Conservation (phyloP, 2,329 filamentous ascomycete genomes). For the Aureobasidium sp. region DNA sequence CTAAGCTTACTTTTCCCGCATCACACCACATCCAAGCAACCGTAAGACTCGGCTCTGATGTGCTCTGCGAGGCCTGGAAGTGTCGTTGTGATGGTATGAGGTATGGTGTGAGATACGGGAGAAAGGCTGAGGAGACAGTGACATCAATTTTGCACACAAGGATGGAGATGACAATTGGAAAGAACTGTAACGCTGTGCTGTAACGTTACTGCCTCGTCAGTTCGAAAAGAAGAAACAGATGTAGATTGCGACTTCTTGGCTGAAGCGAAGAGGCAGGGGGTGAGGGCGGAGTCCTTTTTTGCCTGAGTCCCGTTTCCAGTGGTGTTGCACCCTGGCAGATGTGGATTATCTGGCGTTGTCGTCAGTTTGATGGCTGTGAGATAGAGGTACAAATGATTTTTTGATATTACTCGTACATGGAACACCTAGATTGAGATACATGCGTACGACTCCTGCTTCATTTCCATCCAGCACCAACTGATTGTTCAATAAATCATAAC, state of each 20-base stretch:
- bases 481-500: not conserved
- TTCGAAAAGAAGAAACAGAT: too few species aligned
- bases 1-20: not conserved
- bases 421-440: too few species aligned
- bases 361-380: too few species aligned
- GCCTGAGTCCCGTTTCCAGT: not conserved
- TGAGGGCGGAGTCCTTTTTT: not conserved
- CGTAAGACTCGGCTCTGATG: not conserved
- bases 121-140: too few species aligned
- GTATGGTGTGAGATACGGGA: not conserved
- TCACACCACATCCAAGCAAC: not conserved
- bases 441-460: not conserved
- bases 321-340: too few species aligned
- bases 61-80: not conserved
- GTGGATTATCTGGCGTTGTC: too few species aligned
- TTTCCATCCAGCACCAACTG: too few species aligned
- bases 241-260: not conserved
- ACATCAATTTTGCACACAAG: too few species aligned
- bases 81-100: not conserved
- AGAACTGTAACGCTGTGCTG: not conserved
- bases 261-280: not conserved
- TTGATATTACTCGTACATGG: too few species aligned
- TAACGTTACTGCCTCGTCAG: not conserved
- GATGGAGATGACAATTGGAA: too few species aligned
- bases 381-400: too few species aligned